phyloP scores from a whole-genome alignment of 129 eudicot species.

The Oenanthe sinensis region DNA sequence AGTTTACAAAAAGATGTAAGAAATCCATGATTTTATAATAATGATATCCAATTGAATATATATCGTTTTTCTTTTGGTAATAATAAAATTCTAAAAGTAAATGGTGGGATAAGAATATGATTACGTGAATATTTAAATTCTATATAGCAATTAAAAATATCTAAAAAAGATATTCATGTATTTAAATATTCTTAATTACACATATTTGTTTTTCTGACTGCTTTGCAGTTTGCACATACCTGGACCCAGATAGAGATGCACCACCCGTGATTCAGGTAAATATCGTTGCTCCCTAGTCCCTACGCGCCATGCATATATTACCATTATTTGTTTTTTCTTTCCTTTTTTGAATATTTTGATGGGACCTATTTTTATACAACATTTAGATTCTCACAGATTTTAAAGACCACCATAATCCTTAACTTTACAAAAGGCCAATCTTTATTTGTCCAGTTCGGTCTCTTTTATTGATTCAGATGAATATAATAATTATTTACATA shows the following conservation, averaged over 20 bases:
- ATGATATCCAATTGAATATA: too few relatives aligned
- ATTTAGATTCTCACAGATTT: slow-evolving; percentile 10
- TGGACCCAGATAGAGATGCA: too few relatives aligned
- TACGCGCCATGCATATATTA: not conserved
- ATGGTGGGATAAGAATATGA: too few relatives aligned
- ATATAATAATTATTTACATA: not conserved
- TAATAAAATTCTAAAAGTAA: too few relatives aligned
- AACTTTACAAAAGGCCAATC: slow-evolving; percentile 11
- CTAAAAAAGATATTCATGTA: too few relatives aligned
- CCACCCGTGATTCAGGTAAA: slow-evolving; percentile 4
- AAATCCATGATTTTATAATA: too few relatives aligned
- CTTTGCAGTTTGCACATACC: not conserved
- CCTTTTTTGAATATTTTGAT: not conserved
- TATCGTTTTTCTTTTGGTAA: too few relatives aligned
- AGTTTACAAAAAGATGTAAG: too few relatives aligned
- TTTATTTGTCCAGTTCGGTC: not conserved
- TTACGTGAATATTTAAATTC: too few relatives aligned
- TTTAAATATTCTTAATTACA: too few relatives aligned
- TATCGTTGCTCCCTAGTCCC: not conserved
- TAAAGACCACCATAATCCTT: not conserved
- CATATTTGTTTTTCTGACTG: not conserved
- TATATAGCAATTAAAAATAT: too few relatives aligned
- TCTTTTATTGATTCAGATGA: slow-evolving; percentile 6
- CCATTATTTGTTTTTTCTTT: not conserved
- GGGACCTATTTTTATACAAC: not conserved